Evolutionary conservation across 192 early-diverging fungal species (phyloP).

Genomic region (Jimgerdemannia lactiflua): DNA sequence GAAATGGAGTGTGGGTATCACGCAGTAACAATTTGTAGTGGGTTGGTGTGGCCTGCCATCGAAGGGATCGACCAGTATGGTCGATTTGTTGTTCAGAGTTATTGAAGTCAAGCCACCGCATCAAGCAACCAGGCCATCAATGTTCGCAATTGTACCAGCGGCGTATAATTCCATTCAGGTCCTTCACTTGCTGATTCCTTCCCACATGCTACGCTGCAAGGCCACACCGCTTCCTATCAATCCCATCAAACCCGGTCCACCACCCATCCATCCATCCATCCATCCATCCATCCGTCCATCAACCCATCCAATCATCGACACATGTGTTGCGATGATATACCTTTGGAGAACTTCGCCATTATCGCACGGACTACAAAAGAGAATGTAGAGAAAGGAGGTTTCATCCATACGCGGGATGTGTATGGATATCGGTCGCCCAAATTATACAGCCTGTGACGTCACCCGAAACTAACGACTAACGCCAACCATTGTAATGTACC

Average conservation of each 20-base stretch:
- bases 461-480: neutral
- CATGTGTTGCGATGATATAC: neutral
- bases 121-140: too few species aligned
- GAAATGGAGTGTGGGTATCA: neutral
- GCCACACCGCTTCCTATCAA: neutral
- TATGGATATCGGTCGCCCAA: neutral
- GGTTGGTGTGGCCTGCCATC: too few species aligned
- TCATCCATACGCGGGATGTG: neutral
- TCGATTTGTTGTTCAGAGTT: too few species aligned
- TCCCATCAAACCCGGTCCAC: constrained; percentile 7
- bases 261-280: constrained; percentile 12
- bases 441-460: neutral
- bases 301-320: neutral
- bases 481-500: neutral
- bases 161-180: too few species aligned
- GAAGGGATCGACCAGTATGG: too few species aligned
- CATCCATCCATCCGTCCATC: constrained; percentile 1
- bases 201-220: neutral
- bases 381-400: neutral
- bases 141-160: too few species aligned
- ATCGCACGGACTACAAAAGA: neutral
- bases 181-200: too few species aligned
- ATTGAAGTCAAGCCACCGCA: too few species aligned
- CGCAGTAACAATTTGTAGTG: too few species aligned
- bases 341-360: neutral